Evolutionary conservation across 805 yeast species (phyloP).

Genomic region (Ogataea nitratoaversa): DNA sequence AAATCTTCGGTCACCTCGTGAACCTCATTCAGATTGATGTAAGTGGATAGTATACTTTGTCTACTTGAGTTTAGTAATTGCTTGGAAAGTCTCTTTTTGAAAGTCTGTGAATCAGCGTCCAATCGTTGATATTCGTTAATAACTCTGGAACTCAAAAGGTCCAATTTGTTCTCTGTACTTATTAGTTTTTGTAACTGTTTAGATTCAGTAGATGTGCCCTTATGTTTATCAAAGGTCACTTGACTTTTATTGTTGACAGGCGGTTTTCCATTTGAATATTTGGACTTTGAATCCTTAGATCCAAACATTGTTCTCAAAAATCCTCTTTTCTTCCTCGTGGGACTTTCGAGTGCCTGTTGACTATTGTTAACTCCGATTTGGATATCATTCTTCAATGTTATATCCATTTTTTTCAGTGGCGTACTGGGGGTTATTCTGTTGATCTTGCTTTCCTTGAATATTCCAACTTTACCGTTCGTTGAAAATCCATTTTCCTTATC

Average conservation of each 20-base stretch:
- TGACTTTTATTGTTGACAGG: slow-evolving; percentile 2
- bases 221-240: background rate
- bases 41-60: slow-evolving; percentile 20
- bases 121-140: slow-evolving; percentile 59
- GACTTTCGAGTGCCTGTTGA: background rate
- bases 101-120: slow-evolving; percentile 5
- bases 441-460: slow-evolving; percentile 46
- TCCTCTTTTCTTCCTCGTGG: slow-evolving; percentile 5
- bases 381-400: slow-evolving; percentile 10
- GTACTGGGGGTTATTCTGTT: slow-evolving; percentile 56
- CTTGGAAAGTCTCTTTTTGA: slow-evolving; percentile 23
- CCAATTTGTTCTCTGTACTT: slow-evolving; percentile 38
- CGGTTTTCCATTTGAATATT: background rate
- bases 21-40: slow-evolving; percentile 12
- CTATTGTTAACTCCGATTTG: background rate
- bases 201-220: background rate
- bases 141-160: slow-evolving; percentile 65
- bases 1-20: slow-evolving; percentile 13
- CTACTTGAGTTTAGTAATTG: slow-evolving; percentile 18
- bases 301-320: slow-evolving; percentile 8
- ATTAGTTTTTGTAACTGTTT: slow-evolving; percentile 2
- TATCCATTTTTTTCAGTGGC: slow-evolving; percentile 60
- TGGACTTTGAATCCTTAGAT: background rate
- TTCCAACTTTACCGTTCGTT: slow-evolving; percentile 44
- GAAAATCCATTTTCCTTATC: slow-evolving; percentile 39